Base-by-base conservation (phyloP, 805 yeast species). In the Jamesozyma rosinii region DNA sequence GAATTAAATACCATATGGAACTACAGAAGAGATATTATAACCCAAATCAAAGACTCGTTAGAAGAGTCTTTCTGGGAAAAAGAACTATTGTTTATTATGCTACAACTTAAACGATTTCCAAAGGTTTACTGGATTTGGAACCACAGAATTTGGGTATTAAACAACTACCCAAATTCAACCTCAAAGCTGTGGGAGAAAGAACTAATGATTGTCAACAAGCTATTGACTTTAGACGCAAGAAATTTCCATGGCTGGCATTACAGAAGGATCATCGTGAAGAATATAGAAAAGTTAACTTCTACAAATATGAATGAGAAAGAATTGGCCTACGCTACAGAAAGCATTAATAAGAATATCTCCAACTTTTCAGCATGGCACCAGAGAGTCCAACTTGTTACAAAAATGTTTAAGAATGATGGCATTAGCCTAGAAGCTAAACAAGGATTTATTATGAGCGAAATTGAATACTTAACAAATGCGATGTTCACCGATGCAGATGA, bases 91-190 rank as follows among this genome's bases (percentile, higher is more conserved):
- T 78, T 85, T 55, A 70, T 79, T 1, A 68, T 81, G 66, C 62
- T 59, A 0, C 75, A 78, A 49, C 63, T 92, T 52, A 75, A 74
- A 43, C 63, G 70, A 44, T 80, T 65, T 50, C 97, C 98, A 1
- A 92, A 92, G 59, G 86, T 89, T 34, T 92, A 92, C 58, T 92
- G 97, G 96, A 80, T 92, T 11, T 92, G 97, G 97, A 83, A 81
- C 52, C 97, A 92, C 59, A 70, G 98, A 31, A 65, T 75, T 10
- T 92, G 98, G 97, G 74, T 83, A 36, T 63, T 90, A 33, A 71
- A 75, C 30, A 58, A 68, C 17, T 74, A 76, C 29, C 69, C 72
- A 1, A 52, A 56, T 0, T 76, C 81, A 10, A 49, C 57, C 2
- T 40, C 44, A 3, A 42, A 43, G n/a, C 65, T 80, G 42, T 87